Evolutionary conservation across 305 asterid species (phyloP), one percentile per base, ranked within the genome.

Genomic region (Fraxinus dipetala): DNA sequence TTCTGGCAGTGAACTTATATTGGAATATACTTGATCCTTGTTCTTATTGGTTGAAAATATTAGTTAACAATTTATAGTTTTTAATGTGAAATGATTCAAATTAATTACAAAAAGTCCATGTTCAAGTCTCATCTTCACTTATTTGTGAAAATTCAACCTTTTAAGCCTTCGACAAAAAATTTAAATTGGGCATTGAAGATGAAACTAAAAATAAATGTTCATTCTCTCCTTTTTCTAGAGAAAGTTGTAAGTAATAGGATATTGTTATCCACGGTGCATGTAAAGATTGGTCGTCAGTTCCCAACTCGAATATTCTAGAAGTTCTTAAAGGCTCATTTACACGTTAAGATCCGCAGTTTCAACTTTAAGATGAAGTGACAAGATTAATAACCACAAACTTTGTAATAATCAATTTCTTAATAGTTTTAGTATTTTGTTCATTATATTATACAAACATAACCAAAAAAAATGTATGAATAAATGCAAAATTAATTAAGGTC

Each of bases 401-500:
- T 10, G 22, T 9, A 67, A 63, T 24, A 63, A 63, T 63, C 32
- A 24, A 63, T 63, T 63, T 63, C 34, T 24, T 67, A 16, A 70
- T 4, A 14, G 34, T 5, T 69, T 31, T 69, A 13, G 9, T 4
- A 70, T 70, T 6, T 70, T 70, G 14, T 70, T 70, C 9, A 70
- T 30, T 30, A 70, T 31, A 70, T 70, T 70, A 77, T 40, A 54
- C 59, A 54, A 43, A 72, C 36, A 13, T 24, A 76, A 13, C 38
- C 20, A 77, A 77, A 45, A 76, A 82, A 81, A 75, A 84, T 10
- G 80, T 65, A 54, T 26, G 78, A 79, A 78, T 74, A 79, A 61
- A 82, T 40, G 84, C 79, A 79, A 78, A 80, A 80, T 81, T 73
- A 78, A 73, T 75, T 56, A 69, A 35, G 51, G 36, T 22, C 56